These are phyloP conservation scores for Plectosphaerella sp. DNA, from an alignment of 2,329 filamentous ascomycete genomes.

Conservation along the genomic window DNA sequence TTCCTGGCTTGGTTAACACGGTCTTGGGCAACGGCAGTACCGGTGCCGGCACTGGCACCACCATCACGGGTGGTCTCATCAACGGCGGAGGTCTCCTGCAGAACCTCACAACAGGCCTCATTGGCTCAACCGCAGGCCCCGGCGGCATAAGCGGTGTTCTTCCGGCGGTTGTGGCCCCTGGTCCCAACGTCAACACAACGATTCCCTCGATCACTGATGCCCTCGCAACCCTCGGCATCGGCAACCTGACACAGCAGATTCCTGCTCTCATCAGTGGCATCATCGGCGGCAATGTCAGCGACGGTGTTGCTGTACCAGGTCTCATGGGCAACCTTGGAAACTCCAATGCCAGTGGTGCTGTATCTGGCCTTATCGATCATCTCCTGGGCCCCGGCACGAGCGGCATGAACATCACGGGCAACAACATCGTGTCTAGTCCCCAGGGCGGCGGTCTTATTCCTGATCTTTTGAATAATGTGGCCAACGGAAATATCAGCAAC, in stretches of 20 bases:
- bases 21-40: not conserved
- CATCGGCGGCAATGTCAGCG: not conserved
- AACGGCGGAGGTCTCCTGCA: not conserved
- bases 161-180: not conserved
- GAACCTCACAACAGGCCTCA: not conserved
- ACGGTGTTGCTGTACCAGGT: not conserved
- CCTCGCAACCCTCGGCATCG: not conserved
- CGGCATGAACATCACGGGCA: not conserved
- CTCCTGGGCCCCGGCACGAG: not conserved
- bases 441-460: not conserved
- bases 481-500: not conserved
- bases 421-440: not conserved
- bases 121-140: not conserved
- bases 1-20: not conserved
- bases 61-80: not conserved
- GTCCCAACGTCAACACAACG: not conserved
- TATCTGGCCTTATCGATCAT: not conserved
- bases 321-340: not conserved
- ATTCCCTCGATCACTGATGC: not conserved
- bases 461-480: not conserved
- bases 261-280: not conserved
- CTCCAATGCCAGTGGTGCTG: not conserved
- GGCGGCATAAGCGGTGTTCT: not conserved
- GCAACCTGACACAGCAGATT: not conserved
- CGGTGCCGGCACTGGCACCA: not conserved